Percentiles rank a stretch among this genome's conserved stretches.
These are phyloP conservation scores for Candida silvicultrix DNA, from an alignment of 805 yeast species.

Conservation along the genomic window DNA sequence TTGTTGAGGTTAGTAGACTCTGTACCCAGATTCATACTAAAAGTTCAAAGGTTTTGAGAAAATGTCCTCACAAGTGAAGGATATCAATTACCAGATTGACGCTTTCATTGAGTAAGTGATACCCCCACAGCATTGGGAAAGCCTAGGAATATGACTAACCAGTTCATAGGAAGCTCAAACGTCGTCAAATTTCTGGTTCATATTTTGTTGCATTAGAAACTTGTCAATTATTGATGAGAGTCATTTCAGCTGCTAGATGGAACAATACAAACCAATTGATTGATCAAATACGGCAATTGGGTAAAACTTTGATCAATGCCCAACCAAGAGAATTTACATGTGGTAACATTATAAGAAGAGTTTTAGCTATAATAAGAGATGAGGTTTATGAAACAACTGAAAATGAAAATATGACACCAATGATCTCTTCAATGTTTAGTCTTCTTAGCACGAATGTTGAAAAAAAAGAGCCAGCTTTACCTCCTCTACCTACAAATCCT, in stretches of 20 bases:
- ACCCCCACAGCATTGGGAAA: too few species aligned
- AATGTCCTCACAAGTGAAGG: constrained; percentile 20
- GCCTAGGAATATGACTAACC: neutral
- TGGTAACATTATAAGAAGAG: constrained; percentile 89
- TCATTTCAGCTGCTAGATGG: constrained; percentile 89
- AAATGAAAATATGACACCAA: constrained; percentile 33
- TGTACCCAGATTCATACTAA: neutral
- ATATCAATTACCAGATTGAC: constrained; percentile 34
- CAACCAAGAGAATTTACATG: constrained; percentile 86
- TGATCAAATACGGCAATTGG: constrained; percentile 64
- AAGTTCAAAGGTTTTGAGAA: too few species aligned
- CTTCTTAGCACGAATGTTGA: constrained; percentile 50
- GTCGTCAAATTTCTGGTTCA: constrained; percentile 81
- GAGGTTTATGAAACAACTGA: constrained; percentile 55
- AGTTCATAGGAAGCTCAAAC: constrained; percentile 46
- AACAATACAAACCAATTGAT: constrained; percentile 67
- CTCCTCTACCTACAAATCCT: constrained; percentile 17
- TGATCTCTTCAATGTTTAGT: constrained; percentile 82
- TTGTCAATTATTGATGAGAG: constrained; percentile 80
- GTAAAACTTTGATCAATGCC: constrained; percentile 62
- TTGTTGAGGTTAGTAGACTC: too few species aligned
- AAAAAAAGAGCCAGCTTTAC: constrained; percentile 8
- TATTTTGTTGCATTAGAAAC: constrained; percentile 80
- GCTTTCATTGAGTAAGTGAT: constrained; percentile 36
- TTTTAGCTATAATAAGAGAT: constrained; percentile 80